A percentile compares a stretch with the other conserved stretches of the same genome.
Conservation (phyloP, 768 basidiomycete genomes). For the Boletus huronensis region DNA sequence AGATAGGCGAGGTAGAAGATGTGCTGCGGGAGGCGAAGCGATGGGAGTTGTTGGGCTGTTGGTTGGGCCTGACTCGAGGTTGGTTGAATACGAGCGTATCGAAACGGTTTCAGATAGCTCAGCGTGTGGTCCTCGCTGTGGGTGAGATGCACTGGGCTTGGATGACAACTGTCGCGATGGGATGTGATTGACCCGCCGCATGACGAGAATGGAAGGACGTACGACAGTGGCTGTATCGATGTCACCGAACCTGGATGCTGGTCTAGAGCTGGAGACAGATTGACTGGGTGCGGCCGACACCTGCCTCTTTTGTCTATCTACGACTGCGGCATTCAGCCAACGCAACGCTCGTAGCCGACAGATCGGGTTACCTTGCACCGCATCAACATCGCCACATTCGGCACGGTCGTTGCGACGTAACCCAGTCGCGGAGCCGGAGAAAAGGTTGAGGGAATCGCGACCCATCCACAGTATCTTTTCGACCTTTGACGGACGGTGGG, state of each 20-base stretch:
- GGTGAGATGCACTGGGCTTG: constrained; percentile 19
- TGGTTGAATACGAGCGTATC: constrained; percentile 25
- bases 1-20: constrained; percentile 29
- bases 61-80: constrained; percentile 29
- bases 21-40: constrained; percentile 36
- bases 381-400: constrained; percentile 16
- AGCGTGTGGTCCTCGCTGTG: background rate
- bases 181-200: constrained; percentile 7
- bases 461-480: constrained; percentile 33
- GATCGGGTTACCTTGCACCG: constrained; percentile 24
- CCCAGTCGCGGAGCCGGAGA: constrained; percentile 17
- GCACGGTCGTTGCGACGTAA: constrained; percentile 12
- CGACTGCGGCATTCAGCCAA: background rate
- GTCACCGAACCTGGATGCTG: constrained; percentile 16
- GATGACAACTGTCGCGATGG: constrained; percentile 19
- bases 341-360: background rate
- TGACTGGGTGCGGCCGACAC: background rate
- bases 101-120: constrained; percentile 10
- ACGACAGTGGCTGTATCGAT: constrained; percentile 24
- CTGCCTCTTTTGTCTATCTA: constrained; percentile 21
- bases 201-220: constrained; percentile 2
- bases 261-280: constrained; percentile 11
- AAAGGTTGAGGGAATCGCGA: constrained; percentile 29
- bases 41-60: constrained; percentile 39
- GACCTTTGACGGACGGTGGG: constrained; percentile 28